Evolutionary conservation across 75 land plant genomes (phyloP).

Genomic region (Cupressus sempervirens): DNA sequence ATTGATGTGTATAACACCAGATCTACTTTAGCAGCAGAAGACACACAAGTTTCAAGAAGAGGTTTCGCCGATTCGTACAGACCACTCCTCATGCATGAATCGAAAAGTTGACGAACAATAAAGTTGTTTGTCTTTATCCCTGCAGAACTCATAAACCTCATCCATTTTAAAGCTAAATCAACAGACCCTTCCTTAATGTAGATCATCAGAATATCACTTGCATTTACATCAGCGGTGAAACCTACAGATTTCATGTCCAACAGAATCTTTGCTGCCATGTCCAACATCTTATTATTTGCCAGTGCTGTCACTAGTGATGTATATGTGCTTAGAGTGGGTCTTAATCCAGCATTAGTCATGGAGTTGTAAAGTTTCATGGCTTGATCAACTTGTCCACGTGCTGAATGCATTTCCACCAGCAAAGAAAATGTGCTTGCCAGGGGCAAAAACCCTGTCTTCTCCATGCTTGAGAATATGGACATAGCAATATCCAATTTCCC

Average conservation of each 20-base stretch:
- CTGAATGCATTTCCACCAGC: constrained; percentile 66
- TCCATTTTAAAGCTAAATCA: constrained; percentile 64
- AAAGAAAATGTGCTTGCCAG: constrained; percentile 64
- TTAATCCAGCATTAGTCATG: constrained; percentile 63
- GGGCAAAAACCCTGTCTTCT: constrained; percentile 76
- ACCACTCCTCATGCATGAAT: constrained; percentile 70
- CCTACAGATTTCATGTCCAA: constrained; percentile 72
- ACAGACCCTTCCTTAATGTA: constrained; percentile 74
- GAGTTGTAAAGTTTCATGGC: constrained; percentile 71
- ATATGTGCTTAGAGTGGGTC: constrained; percentile 57
- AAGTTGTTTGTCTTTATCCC: constrained; percentile 71
- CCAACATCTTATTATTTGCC: constrained; percentile 67
- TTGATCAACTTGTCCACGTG: constrained; percentile 60
- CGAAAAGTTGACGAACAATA: constrained; percentile 66
- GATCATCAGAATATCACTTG: constrained; percentile 82
- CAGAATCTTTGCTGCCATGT: constrained; percentile 69
- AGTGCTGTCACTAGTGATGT: constrained; percentile 52
- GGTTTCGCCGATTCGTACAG: constrained; percentile 67
- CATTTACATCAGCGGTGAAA: constrained; percentile 58
- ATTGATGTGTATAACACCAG: constrained; percentile 71
- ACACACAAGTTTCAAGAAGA: constrained; percentile 57
- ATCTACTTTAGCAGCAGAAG: constrained; percentile 64
- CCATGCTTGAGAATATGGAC: constrained; percentile 69
- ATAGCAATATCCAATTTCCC: constrained; percentile 75
- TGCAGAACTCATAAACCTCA: constrained; percentile 64